Evolutionary conservation across 129 eudicot species (phyloP).

Genomic region (carrot (Daucus carota)): DNA sequence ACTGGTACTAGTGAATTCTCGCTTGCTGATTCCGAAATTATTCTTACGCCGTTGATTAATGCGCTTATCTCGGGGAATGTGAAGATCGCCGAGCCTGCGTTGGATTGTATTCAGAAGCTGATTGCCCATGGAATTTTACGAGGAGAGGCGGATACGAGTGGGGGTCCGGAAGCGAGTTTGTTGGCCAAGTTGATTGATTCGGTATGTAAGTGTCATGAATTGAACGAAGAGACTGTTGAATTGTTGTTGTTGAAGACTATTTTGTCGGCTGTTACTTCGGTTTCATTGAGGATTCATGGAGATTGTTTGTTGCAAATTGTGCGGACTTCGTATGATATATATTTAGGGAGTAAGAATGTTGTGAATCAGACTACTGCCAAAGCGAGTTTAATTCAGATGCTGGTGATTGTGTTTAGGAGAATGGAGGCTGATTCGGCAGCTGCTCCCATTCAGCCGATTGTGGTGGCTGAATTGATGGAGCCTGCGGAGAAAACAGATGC

Average conservation of each 20-base stretch:
- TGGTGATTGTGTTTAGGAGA: conserved; percentile 91
- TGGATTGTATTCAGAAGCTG: conserved; percentile 71
- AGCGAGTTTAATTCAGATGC: conserved; percentile 92
- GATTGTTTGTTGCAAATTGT: conserved; percentile 82
- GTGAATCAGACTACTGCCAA: conserved; percentile 95
- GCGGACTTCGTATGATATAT: conserved; percentile 79
- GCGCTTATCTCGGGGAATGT: conserved; percentile 48
- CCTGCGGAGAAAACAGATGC: conserved; percentile 62
- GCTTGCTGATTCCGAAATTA: conserved; percentile 57
- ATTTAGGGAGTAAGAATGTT: conserved; percentile 69
- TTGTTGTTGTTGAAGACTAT: conserved; percentile 65
- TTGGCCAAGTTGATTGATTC: conserved; percentile 58
- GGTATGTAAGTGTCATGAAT: conserved; percentile 68
- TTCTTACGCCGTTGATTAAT: conserved; percentile 60
- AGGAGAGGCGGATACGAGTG: conserved; percentile 70
- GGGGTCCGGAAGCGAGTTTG: conserved; percentile 48
- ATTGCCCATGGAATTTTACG: conserved; percentile 66
- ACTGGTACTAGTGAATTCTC: conserved; percentile 42
- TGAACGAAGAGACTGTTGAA: conserved; percentile 64
- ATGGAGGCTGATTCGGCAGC: conserved; percentile 96
- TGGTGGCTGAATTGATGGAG: conserved; percentile 90
- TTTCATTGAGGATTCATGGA: conserved; percentile 67
- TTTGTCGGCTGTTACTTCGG: conserved; percentile 76
- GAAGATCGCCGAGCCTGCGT: conserved; percentile 71
- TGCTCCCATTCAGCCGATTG: conserved; percentile 87